phyloP scores from a whole-genome alignment of 495 filamentous ascomycete species.

The Neurospora cerealis region DNA sequence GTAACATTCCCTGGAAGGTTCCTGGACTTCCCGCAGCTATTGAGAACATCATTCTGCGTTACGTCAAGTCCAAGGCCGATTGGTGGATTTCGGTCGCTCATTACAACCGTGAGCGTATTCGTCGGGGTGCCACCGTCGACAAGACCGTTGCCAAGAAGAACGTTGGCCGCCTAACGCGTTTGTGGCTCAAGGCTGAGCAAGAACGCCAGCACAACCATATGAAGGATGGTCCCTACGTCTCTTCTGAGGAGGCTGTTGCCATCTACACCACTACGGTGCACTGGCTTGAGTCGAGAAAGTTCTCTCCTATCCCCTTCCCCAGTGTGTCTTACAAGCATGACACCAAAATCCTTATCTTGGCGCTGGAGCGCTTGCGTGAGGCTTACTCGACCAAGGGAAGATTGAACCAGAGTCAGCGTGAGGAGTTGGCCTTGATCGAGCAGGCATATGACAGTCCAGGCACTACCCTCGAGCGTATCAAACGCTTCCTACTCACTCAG shows the following conservation, averaged over 20 bases:
- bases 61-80: slow-evolving; percentile 97
- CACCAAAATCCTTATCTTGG: slow-evolving; percentile 96
- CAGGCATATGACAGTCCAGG: slow-evolving; percentile 98
- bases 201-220: slow-evolving; percentile 99
- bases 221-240: slow-evolving; percentile 98
- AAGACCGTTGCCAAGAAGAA: slow-evolving; percentile 99
- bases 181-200: slow-evolving; percentile 99
- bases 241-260: slow-evolving; percentile 94
- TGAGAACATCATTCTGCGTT: slow-evolving; percentile 95
- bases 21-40: slow-evolving; percentile 93
- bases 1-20: slow-evolving; percentile 99
- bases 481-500: slow-evolving; percentile 93
- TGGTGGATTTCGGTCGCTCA: slow-evolving; percentile 99
- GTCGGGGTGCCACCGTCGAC: slow-evolving; percentile 91
- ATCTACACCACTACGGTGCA: slow-evolving; percentile 99
- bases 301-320: slow-evolving; percentile 97
- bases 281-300: slow-evolving; percentile 97
- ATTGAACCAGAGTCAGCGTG: slow-evolving; percentile 94
- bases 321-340: slow-evolving; percentile 99
- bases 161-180: slow-evolving; percentile 79
- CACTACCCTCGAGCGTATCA: slow-evolving; percentile 92
- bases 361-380: slow-evolving; percentile 86
- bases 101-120: slow-evolving; percentile 95
- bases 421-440: slow-evolving; percentile 94
- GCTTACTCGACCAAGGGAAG: slow-evolving; percentile 97